phyloP scores from a whole-genome alignment of 2,329 filamentous ascomycete genomes.

The Trichophyton schoenleinii region DNA sequence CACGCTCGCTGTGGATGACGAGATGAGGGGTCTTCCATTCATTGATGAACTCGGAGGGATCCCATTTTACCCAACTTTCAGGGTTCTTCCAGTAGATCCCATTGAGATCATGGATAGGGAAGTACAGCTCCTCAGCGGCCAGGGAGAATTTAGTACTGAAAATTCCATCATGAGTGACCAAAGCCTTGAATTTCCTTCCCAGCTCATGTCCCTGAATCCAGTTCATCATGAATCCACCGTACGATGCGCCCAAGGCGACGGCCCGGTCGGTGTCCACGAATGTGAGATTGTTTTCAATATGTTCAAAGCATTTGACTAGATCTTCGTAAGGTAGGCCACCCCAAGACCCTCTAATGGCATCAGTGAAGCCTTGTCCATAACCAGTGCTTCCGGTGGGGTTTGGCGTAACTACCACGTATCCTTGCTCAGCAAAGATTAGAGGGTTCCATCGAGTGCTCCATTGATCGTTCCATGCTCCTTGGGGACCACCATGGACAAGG shows the following conservation, averaged over 20 bases:
- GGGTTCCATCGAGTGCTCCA: constrained; percentile 46
- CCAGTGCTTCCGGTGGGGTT: constrained; percentile 48
- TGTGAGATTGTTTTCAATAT: constrained; percentile 38
- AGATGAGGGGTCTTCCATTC: constrained; percentile 82
- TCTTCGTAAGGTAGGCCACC: constrained; percentile 45
- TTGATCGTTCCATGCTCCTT: constrained; percentile 40
- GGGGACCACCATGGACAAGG: constrained; percentile 43
- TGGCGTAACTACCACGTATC: constrained; percentile 47
- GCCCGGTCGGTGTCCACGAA: constrained; percentile 44
- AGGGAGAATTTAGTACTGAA: constrained; percentile 34
- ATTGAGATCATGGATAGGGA: constrained; percentile 41
- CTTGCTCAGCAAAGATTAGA: constrained; percentile 47
- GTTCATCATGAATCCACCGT: constrained; percentile 50
- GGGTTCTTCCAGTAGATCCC: constrained; percentile 39
- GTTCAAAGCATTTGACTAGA: constrained; percentile 41
- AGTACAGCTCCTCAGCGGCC: constrained; percentile 43
- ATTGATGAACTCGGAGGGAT: constrained; percentile 42
- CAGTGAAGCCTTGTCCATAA: constrained; percentile 44
- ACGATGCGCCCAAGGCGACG: constrained; percentile 42
- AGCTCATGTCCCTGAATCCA: constrained; percentile 46
- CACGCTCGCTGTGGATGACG: constrained; percentile 78
- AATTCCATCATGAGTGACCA: constrained; percentile 43
- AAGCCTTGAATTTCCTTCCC: constrained; percentile 44
- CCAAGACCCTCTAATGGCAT: constrained; percentile 41
- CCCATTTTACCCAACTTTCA: constrained; percentile 44